These are phyloP conservation scores for Chlamydomonas incerta DNA, from an alignment of 139 green algal genomes.

Conservation along the genomic window DNA sequence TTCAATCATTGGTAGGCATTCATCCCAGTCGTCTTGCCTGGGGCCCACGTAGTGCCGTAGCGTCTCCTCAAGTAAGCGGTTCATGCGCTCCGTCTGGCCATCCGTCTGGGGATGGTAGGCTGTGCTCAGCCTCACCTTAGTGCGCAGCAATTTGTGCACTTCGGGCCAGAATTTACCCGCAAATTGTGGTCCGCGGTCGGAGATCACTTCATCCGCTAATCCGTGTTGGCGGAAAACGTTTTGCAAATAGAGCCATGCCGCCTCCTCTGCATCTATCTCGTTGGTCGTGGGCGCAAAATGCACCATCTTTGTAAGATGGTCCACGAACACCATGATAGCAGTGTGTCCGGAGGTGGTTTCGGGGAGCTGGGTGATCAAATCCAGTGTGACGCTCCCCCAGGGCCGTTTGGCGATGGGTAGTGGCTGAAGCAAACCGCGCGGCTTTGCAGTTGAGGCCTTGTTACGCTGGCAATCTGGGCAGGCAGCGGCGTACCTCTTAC, in stretches of 20 bases:
- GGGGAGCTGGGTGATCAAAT: slow-evolving; percentile 51
- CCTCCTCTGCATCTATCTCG: not conserved
- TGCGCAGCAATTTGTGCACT: not conserved
- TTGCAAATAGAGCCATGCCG: slow-evolving; percentile 51
- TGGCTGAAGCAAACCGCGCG: too few relatives aligned
- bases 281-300: slow-evolving; percentile 30
- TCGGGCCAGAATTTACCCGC: slow-evolving; percentile 47
- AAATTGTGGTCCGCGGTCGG: slow-evolving; percentile 52
- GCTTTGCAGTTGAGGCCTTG: too few relatives aligned
- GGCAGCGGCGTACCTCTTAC: not conserved
- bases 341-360: slow-evolving; percentile 35
- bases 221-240: slow-evolving; percentile 42
- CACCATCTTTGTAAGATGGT: slow-evolving; percentile 59
- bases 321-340: slow-evolving; percentile 58
- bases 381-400: slow-evolving; percentile 55
- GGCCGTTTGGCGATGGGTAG: too few relatives aligned
- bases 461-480: slow-evolving; percentile 40
- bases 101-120: slow-evolving; percentile 55
- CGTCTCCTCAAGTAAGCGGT: slow-evolving; percentile 68
- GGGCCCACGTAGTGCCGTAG: slow-evolving; percentile 52
- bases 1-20: slow-evolving; percentile 3
- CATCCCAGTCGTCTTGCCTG: slow-evolving; percentile 63
- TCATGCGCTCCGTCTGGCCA: slow-evolving; percentile 76
- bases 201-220: slow-evolving; percentile 41
- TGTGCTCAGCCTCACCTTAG: too few relatives aligned